Conservation (phyloP, 2,329 filamentous ascomycete genomes). For the Trichoderma aggressivum region DNA sequence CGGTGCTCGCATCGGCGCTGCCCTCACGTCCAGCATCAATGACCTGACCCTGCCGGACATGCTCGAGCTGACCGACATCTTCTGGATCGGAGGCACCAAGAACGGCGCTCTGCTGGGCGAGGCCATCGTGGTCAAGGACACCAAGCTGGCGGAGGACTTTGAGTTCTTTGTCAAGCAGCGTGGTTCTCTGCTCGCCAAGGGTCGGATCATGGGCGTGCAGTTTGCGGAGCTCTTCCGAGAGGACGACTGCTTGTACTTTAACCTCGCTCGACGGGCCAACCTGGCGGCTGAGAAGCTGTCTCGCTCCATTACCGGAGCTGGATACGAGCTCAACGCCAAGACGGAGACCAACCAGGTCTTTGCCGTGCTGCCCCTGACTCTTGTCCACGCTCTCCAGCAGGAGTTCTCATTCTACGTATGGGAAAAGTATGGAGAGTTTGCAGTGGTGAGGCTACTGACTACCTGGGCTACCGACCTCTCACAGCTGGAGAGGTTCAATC, state of each 20-base stretch:
- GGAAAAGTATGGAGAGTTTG: slow-evolving; percentile 40
- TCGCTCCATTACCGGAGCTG: slow-evolving; percentile 38
- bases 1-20: slow-evolving; percentile 45
- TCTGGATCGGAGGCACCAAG: slow-evolving; percentile 54
- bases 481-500: slow-evolving; percentile 40
- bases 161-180: slow-evolving; percentile 52
- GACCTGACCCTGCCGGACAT: slow-evolving; percentile 45
- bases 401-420: slow-evolving; percentile 47
- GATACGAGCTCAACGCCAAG: slow-evolving; percentile 40
- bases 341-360: slow-evolving; percentile 54
- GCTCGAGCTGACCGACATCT: slow-evolving; percentile 47
- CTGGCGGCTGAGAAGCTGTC: slow-evolving; percentile 43
- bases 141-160: slow-evolving; percentile 42
- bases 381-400: slow-evolving; percentile 41
- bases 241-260: slow-evolving; percentile 41
- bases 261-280: slow-evolving; percentile 45
- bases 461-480: slow-evolving; percentile 47
- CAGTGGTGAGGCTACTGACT: slow-evolving; percentile 45
- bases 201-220: slow-evolving; percentile 47
- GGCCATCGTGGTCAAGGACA: slow-evolving; percentile 46
- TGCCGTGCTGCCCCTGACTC: slow-evolving; percentile 38
- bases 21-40: slow-evolving; percentile 41
- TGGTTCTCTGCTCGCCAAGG: slow-evolving; percentile 48
- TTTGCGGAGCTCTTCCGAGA: slow-evolving; percentile 47
- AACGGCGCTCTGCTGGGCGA: slow-evolving; percentile 50